Evolutionary conservation across 176 grass and related monocot genomes (phyloP), one percentile per base, ranked within the genome.

Genomic region (Puccinellia tenuiflora): DNA sequence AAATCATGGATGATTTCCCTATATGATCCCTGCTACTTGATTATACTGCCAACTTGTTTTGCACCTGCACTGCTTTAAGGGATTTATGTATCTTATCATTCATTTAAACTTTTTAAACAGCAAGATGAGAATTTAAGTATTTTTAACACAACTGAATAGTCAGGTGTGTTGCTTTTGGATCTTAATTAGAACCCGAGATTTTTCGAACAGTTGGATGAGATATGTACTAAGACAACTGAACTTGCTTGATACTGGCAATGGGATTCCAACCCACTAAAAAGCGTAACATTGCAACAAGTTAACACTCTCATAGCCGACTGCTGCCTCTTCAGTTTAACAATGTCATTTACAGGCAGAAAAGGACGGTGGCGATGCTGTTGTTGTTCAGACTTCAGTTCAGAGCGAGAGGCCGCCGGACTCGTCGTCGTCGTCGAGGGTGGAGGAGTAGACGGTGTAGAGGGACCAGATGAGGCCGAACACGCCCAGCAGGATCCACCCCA

Each of bases 401-500:
- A 97, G 95, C 0, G 90, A 92, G 80, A 97, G 92, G 14, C 92
- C 92, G 12, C 84, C 92, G 61, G 96, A 98, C 12, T 98, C 96
- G 8, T 98, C 96, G 70, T 95, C 96, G 68, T 98, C 96, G 9
- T 98, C 96, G 50, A 98, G 92, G 34, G 92, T 91, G n/a, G 91
- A 91, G 77, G 93, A 93, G 89, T 98, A 98, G 69, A 92, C 73
- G 69, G 88, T 93, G 91, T 86, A 98, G 81, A 98, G 96, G 5
- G 96, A 84, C 96, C 96, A 98, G 76, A 98, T 88, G 91, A 98
- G 82, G 54, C 83, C 96, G 79, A 98, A 98, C 8, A 98, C 77
- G 48, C 89, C 96, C 3, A 98, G 80, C 66, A 98, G 40, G 55
- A 98, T 88, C 96, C 96, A 98, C 26, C 71, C 88, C 60, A 98